Percentiles rank a stretch among this genome's conserved stretches.
phyloP scores from a whole-genome alignment of 2,329 filamentous ascomycete genomes.

The Clarireedia paspali region DNA sequence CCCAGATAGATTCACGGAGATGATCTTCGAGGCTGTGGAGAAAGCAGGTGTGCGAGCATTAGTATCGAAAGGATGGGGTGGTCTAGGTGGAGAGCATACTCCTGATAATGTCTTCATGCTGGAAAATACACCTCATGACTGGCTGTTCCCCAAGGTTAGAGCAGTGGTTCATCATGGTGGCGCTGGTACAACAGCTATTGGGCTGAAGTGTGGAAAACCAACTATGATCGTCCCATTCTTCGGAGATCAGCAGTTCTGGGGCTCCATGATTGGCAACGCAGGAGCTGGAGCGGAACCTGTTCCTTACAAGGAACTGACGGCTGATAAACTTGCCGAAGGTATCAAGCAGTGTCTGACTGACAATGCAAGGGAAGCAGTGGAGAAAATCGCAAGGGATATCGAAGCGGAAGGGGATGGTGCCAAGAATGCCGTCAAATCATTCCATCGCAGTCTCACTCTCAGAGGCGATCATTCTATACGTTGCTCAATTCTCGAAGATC shows the following conservation, averaged over 20 bases:
- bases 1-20: conserved; percentile 56
- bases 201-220: conserved; percentile 61
- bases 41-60: conserved; percentile 60
- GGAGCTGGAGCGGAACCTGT: conserved; percentile 59
- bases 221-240: conserved; percentile 77
- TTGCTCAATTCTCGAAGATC: conserved; percentile 57
- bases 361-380: conserved; percentile 49
- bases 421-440: conserved; percentile 58
- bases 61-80: conserved; percentile 71
- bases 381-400: conserved; percentile 53
- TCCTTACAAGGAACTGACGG: conserved; percentile 59
- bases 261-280: conserved; percentile 55
- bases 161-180: conserved; percentile 71
- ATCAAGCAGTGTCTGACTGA: conserved; percentile 60
- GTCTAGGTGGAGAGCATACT: conserved; percentile 51
- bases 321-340: conserved; percentile 59
- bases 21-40: conserved; percentile 64
- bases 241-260: conserved; percentile 75
- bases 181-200: conserved; percentile 68
- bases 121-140: conserved; percentile 69
- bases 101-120: conserved; percentile 64
- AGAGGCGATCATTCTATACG: conserved; percentile 48
- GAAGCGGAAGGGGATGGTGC: conserved; percentile 58
- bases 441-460: conserved; percentile 53
- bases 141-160: conserved; percentile 61